These are phyloP conservation scores for Backusella tuberculispora DNA, from an alignment of 192 early-diverging fungal genomes.

Conservation along the genomic window DNA sequence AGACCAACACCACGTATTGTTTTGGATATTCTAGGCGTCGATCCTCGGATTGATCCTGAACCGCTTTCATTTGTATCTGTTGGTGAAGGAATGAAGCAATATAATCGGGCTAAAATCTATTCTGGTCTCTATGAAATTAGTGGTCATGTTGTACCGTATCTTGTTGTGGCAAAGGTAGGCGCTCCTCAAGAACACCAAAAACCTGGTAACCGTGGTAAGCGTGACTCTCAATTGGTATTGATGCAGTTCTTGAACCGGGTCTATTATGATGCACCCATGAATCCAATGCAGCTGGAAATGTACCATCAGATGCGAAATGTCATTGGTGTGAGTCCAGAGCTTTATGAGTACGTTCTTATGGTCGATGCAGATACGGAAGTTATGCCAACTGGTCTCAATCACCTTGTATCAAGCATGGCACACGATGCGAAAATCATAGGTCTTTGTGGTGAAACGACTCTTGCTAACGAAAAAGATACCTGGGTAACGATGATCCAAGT, in stretches of 20 bases:
- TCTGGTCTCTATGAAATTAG: constrained; percentile 91
- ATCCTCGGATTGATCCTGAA: constrained; percentile 74
- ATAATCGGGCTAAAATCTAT: constrained; percentile 96
- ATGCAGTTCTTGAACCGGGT: constrained; percentile 98
- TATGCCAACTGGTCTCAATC: constrained; percentile 85
- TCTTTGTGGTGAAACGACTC: constrained; percentile 91
- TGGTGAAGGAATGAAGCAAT: constrained; percentile 88
- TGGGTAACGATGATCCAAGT: constrained; percentile 99
- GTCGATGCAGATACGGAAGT: constrained; percentile 98
- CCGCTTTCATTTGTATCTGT: constrained; percentile 83
- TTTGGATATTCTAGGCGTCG: constrained; percentile 88
- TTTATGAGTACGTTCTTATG: constrained; percentile 97
- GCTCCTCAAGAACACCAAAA: constrained; percentile 77
- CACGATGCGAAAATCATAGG: constrained; percentile 92
- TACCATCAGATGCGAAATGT: constrained; percentile 99
- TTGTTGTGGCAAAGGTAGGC: constrained; percentile 93
- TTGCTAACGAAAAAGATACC: constrained; percentile 90
- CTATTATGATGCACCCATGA: constrained; percentile 92
- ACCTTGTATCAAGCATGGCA: constrained; percentile 86
- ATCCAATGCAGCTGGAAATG: constrained; percentile 94
- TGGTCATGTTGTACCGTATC: constrained; percentile 89
- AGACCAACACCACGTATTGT: constrained; percentile 96
- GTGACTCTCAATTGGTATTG: constrained; percentile 96
- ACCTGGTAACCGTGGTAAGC: constrained; percentile 97
- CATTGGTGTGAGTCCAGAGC: constrained; percentile 92